phyloP scores from a whole-genome alignment of 257 asterid genomes.

The Leptodermis oblonga region DNA sequence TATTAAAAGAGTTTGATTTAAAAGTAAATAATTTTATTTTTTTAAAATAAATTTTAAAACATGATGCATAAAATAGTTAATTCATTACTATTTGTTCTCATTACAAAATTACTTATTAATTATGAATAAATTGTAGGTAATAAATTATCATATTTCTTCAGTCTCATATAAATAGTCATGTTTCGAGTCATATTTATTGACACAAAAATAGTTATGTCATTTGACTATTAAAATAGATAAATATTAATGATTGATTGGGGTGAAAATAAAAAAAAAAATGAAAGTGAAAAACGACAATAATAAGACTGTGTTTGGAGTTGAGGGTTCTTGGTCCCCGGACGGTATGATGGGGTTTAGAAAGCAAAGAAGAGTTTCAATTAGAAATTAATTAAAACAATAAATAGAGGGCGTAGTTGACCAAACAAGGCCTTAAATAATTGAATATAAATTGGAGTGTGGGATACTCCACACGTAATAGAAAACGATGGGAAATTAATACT shows the following conservation, averaged over 20 bases:
- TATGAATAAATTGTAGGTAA: too few relatives aligned
- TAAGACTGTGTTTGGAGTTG: neutral
- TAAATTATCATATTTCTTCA: too few relatives aligned
- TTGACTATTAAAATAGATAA: neutral
- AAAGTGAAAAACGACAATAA: too few relatives aligned
- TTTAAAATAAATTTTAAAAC: too few relatives aligned
- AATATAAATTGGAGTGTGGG: neutral
- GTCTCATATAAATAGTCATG: too few relatives aligned
- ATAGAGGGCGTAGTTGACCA: neutral
- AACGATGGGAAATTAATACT: conserved; percentile 2
- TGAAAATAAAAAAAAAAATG: neutral
- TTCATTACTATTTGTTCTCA: too few relatives aligned
- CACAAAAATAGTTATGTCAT: too few relatives aligned
- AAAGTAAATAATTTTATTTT: too few relatives aligned
- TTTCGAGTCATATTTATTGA: too few relatives aligned
- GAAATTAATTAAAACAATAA: neutral
- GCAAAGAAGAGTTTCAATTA: neutral
- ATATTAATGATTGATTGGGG: neutral
- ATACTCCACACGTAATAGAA: conserved; percentile 12
- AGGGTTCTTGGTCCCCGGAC: neutral
- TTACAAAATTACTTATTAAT: too few relatives aligned
- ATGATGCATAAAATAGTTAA: too few relatives aligned
- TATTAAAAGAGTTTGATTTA: too few relatives aligned
- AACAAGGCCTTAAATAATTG: neutral
- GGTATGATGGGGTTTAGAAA: neutral